phyloP scores from a whole-genome alignment of 2,329 filamentous ascomycete species.

The Neurospora sp. region DNA sequence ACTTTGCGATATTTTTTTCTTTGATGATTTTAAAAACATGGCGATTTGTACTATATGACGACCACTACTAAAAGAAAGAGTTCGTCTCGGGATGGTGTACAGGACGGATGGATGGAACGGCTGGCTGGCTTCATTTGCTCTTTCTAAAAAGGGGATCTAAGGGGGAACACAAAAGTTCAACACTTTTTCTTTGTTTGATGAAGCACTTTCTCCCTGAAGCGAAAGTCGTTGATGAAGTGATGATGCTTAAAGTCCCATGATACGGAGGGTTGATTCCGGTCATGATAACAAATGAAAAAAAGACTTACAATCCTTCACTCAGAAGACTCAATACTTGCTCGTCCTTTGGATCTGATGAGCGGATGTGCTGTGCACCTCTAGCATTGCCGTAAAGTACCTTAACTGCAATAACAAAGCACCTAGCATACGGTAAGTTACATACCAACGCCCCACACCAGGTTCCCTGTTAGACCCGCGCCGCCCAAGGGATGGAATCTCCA shows the following conservation, averaged over 20 bases:
- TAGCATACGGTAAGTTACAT: background rate
- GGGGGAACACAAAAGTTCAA: slow-evolving; percentile 13
- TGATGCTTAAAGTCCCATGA: background rate
- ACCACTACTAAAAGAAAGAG: background rate
- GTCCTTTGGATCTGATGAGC: background rate
- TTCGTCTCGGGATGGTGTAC: background rate
- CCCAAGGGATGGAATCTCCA: background rate
- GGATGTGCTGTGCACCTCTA: background rate
- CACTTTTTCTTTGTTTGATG: slow-evolving; percentile 9
- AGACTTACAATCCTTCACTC: too few species aligned
- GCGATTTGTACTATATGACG: slow-evolving; percentile 5
- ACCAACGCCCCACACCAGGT: background rate
- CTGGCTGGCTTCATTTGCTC: background rate
- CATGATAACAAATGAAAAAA: background rate
- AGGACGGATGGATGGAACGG: background rate
- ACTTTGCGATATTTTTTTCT: slow-evolving; percentile 1
- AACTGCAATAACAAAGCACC: background rate
- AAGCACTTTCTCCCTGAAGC: background rate
- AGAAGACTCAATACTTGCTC: background rate
- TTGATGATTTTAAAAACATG: background rate
- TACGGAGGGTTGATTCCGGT: background rate
- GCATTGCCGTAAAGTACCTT: background rate
- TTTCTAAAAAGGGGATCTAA: background rate
- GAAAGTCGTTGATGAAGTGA: background rate
- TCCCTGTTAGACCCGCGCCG: background rate